Conservation (phyloP, 2,329 filamentous ascomycete genomes). For the Dothideomycetidae sp. region DNA sequence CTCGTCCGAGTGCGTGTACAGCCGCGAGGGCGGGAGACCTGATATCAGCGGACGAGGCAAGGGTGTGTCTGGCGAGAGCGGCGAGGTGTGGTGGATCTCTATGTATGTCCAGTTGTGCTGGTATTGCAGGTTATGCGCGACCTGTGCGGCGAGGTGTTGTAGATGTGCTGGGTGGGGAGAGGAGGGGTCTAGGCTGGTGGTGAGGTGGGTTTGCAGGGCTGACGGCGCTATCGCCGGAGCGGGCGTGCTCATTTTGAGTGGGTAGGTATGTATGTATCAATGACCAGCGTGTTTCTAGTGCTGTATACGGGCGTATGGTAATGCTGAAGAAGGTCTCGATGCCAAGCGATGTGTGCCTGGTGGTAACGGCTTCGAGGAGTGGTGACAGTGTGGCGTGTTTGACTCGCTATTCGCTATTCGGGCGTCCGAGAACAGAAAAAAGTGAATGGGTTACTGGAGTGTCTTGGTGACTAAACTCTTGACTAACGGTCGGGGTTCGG, state of each 20-base stretch:
- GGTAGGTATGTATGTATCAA: too few species aligned
- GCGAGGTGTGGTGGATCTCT: conserved; percentile 36
- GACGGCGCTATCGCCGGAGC: conserved; percentile 9
- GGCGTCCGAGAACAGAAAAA: too few species aligned
- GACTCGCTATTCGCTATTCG: too few species aligned
- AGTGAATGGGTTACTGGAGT: too few species aligned
- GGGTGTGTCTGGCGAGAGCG: conserved; percentile 19
- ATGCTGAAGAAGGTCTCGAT: too few species aligned
- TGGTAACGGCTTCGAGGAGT: too few species aligned
- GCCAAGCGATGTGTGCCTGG: too few species aligned
- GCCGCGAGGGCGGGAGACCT: conserved; percentile 55
- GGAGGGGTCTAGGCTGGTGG: conserved; percentile 7
- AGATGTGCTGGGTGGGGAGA: conserved; percentile 14
- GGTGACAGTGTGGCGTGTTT: too few species aligned
- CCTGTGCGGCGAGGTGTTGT: conserved; percentile 42
- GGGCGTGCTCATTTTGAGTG: neutral
- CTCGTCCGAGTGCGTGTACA: conserved; percentile 72
- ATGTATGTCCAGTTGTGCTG: conserved; percentile 63
- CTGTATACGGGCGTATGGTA: too few species aligned
- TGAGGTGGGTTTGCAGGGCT: conserved; percentile 14
- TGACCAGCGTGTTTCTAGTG: too few species aligned
- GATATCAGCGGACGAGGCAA: conserved; percentile 52
- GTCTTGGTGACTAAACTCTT: too few species aligned
- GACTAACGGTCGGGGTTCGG: too few species aligned
- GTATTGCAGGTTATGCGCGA: conserved; percentile 56